Percentiles rank a stretch among this genome's conserved stretches.
Evolutionary conservation across 805 yeast genomes (phyloP).

Genomic region (Wickerhamomyces subpelliculosus): DNA sequence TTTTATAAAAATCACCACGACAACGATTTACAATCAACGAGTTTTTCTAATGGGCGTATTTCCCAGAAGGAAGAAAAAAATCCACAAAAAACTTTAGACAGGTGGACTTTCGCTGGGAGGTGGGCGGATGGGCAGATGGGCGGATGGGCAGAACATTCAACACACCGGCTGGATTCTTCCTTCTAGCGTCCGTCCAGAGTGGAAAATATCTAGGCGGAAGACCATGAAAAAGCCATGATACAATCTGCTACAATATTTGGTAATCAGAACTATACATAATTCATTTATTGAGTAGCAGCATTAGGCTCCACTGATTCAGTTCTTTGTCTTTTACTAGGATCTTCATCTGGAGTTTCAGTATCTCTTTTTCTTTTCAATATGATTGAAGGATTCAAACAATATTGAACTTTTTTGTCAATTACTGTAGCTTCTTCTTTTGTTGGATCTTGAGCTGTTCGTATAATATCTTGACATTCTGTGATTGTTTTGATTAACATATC

Average conservation of each 20-base stretch:
- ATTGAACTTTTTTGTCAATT: constrained; percentile 59
- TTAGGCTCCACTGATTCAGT: constrained; percentile 8
- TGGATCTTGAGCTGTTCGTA: constrained; percentile 38
- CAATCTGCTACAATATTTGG: too few relatives aligned
- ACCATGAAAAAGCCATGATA: too few relatives aligned
- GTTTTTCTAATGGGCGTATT: background rate
- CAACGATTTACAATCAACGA: background rate
- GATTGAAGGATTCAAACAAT: constrained; percentile 51
- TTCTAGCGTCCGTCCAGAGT: too few relatives aligned
- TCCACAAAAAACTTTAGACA: background rate
- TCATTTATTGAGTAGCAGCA: background rate
- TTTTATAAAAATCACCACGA: background rate
- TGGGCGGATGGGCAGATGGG: too few relatives aligned
- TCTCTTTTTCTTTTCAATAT: constrained; percentile 40
- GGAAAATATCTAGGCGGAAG: too few relatives aligned
- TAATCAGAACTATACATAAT: too few relatives aligned
- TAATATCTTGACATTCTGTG: constrained; percentile 38
- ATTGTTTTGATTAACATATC: constrained; percentile 40
- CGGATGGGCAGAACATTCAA: too few relatives aligned
- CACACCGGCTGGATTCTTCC: too few relatives aligned
- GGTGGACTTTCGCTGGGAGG: too few relatives aligned
- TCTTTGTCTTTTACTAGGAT: constrained; percentile 22
- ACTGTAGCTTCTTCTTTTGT: constrained; percentile 54
- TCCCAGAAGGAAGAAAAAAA: background rate
- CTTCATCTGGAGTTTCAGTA: constrained; percentile 13